Conservation (phyloP, 2,329 filamentous ascomycete genomes). For the Graphilbum fragrans region DNA sequence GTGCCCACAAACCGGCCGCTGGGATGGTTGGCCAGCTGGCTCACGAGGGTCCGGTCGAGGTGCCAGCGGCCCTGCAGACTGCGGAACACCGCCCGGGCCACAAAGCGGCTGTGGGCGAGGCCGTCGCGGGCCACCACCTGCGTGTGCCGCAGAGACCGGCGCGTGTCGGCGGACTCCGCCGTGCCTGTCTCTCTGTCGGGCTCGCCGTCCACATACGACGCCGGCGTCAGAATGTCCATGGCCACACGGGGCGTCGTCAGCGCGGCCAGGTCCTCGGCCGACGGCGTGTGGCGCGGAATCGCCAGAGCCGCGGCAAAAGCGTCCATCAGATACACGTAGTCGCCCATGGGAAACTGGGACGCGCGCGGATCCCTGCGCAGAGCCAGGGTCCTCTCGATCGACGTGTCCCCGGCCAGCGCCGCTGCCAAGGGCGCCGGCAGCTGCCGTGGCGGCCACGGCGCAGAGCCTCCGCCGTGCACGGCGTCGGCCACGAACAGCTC, state of each 20-base stretch:
- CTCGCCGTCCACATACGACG: constrained; percentile 29
- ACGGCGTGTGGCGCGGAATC: constrained; percentile 27
- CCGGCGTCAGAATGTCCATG: constrained; percentile 43
- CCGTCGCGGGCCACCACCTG: constrained; percentile 27
- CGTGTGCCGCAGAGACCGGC: constrained; percentile 32
- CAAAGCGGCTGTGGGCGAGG: constrained; percentile 34
- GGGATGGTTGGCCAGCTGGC: constrained; percentile 43
- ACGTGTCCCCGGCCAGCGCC: constrained; percentile 31
- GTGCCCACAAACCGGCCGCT: constrained; percentile 53
- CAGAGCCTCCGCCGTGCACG: constrained; percentile 20
- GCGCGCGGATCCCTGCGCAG: constrained; percentile 39
- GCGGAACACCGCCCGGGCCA: constrained; percentile 56
- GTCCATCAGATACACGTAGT: constrained; percentile 67
- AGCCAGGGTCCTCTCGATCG: constrained; percentile 30
- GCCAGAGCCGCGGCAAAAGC: constrained; percentile 50
- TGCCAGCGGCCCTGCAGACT: constrained; percentile 60
- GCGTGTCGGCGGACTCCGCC: constrained; percentile 18
- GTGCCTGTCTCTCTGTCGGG: constrained; percentile 13
- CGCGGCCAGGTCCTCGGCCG: constrained; percentile 11
- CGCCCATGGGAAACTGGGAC: constrained; percentile 72
- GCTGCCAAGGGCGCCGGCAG: constrained; percentile 8
- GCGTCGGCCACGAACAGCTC: constrained; percentile 32
- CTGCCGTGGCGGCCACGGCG: neutral
- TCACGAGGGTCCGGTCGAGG: constrained; percentile 43
- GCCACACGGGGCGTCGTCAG: constrained; percentile 26